Conservation (phyloP, 164 flowering plant genomes). For the Saururus chinensis region DNA sequence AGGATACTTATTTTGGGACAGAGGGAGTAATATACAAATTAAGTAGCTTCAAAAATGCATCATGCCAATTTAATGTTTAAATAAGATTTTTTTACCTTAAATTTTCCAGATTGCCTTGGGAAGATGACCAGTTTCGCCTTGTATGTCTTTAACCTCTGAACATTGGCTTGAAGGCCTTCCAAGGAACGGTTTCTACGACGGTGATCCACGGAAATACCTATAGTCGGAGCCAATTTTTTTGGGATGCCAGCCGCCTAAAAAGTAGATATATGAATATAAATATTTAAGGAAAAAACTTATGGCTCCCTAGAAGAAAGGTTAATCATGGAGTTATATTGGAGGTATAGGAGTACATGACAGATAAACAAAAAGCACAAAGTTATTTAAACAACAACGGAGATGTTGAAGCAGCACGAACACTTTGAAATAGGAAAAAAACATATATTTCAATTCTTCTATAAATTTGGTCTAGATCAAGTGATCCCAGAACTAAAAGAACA, state of each 20-base stretch:
- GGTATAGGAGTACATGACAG: neutral
- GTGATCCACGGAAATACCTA: conserved; percentile 77
- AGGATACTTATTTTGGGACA: too few species aligned
- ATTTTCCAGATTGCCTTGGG: conserved; percentile 60
- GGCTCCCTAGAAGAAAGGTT: neutral
- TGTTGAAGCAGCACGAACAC: too few species aligned
- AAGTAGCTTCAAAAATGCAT: too few species aligned
- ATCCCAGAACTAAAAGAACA: too few species aligned
- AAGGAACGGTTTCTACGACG: conserved; percentile 65
- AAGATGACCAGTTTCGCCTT: conserved; percentile 77
- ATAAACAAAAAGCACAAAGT: too few species aligned
- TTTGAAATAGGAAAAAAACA: too few species aligned
- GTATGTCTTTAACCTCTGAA: conserved; percentile 73
- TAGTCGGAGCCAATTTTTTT: conserved; percentile 69
- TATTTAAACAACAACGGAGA: too few species aligned
- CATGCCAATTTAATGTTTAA: neutral
- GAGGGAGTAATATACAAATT: neutral
- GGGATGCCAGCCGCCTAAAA: conserved; percentile 69
- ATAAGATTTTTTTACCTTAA: conserved; percentile 36
- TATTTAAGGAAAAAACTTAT: neutral
- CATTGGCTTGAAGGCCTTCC: conserved; percentile 71
- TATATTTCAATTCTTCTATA: too few species aligned
- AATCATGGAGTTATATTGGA: neutral
- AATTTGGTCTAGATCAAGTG: too few species aligned
- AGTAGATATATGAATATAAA: neutral